These are phyloP conservation scores for Candida multigemmis DNA, from an alignment of 805 yeast species.

Conservation along the genomic window DNA sequence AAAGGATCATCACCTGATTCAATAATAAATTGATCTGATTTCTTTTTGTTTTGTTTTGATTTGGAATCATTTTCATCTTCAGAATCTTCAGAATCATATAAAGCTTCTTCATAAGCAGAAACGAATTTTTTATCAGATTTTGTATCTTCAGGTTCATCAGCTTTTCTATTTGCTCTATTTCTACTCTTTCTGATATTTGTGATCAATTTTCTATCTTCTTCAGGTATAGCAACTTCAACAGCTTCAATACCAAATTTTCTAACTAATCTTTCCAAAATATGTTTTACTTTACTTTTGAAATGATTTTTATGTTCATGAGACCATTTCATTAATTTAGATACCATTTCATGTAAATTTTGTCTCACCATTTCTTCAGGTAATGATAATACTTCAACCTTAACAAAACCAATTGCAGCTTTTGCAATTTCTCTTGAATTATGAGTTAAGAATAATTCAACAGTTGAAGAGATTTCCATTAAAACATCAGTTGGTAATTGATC, in stretches of 20 bases:
- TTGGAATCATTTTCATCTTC: conserved; percentile 46
- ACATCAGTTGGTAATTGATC: conserved; percentile 50
- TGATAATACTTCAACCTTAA: conserved; percentile 77
- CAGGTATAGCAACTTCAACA: conserved; percentile 82
- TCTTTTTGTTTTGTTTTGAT: conserved; percentile 18
- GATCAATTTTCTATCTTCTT: conserved; percentile 75
- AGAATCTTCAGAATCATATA: conserved; percentile 63
- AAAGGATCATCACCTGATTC: conserved; percentile 74
- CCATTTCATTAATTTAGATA: conserved; percentile 77
- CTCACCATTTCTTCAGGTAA: conserved; percentile 72
- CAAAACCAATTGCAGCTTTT: conserved; percentile 89
- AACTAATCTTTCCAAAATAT: conserved; percentile 82
- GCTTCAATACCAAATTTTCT: conserved; percentile 85
- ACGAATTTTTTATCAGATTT: conserved; percentile 43
- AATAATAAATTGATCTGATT: conserved; percentile 57
- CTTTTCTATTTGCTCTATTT: conserved; percentile 75
- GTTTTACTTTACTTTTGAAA: conserved; percentile 87
- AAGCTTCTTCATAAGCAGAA: conserved; percentile 89
- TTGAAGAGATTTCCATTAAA: conserved; percentile 68
- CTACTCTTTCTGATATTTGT: conserved; percentile 79
- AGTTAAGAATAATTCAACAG: conserved; percentile 83
- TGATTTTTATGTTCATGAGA: conserved; percentile 95
- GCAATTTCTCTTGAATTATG: conserved; percentile 91
- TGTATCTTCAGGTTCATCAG: conserved; percentile 9
- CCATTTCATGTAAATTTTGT: conserved; percentile 54